phyloP scores from a whole-genome alignment of 2,329 filamentous ascomycete species.

The Alternaria ethzedia region DNA sequence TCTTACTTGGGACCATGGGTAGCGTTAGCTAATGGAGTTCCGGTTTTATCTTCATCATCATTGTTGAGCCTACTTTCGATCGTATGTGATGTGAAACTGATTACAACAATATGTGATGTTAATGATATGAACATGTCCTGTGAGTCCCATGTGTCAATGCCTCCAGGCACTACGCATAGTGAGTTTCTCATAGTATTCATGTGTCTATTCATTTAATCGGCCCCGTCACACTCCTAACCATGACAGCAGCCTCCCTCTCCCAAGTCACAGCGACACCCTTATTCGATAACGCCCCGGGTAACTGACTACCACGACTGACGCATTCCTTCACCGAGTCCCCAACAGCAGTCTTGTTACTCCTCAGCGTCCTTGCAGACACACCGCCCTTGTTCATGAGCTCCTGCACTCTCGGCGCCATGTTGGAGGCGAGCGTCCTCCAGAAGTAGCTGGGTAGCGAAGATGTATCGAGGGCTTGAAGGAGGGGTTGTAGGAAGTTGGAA shows the following conservation, averaged over 20 bases:
- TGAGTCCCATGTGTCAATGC: background rate
- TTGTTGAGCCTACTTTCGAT: background rate
- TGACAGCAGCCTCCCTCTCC: slow-evolving; percentile 93
- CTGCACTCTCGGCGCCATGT: slow-evolving; percentile 76
- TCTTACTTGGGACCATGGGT: slow-evolving; percentile 18
- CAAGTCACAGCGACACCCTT: slow-evolving; percentile 63
- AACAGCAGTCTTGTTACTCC: slow-evolving; percentile 75
- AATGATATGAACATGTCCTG: background rate
- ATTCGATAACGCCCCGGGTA: slow-evolving; percentile 63
- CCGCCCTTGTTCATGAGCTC: slow-evolving; percentile 86
- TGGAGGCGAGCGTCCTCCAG: slow-evolving; percentile 86
- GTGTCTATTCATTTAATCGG: slow-evolving; percentile 33
- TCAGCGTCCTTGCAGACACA: slow-evolving; percentile 80
- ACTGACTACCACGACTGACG: slow-evolving; percentile 76
- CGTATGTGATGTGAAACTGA: background rate
- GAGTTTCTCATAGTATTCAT: background rate
- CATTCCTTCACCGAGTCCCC: slow-evolving; percentile 81
- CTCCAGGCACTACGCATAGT: background rate
- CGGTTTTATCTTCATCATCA: slow-evolving; percentile 25
- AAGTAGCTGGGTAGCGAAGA: slow-evolving; percentile 88
- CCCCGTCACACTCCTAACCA: slow-evolving; percentile 84
- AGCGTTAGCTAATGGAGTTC: slow-evolving; percentile 40
- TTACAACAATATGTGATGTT: background rate
- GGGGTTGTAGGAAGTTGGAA: slow-evolving; percentile 69
- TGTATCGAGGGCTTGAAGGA: slow-evolving; percentile 83